A percentile compares a stretch with the other conserved stretches of the same genome.
phyloP scores from a whole-genome alignment of 176 grass and related monocot species.

The Bonia amplexicaulis region DNA sequence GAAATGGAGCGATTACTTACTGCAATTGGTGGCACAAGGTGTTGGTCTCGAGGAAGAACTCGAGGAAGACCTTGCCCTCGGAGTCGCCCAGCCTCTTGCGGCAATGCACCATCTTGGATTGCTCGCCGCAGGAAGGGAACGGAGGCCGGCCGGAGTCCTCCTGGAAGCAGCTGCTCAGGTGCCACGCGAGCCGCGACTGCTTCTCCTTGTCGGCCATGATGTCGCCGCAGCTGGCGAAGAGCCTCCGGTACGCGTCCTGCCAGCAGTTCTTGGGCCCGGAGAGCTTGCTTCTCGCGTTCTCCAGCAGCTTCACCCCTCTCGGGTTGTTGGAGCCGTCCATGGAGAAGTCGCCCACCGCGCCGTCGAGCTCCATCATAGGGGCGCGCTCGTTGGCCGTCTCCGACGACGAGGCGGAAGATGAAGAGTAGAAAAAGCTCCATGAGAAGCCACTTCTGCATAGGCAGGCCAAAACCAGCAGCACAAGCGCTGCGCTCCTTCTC shows the following conservation, averaged over 20 bases:
- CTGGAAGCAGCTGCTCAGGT: slow-evolving; percentile 81
- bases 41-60: slow-evolving; percentile 87
- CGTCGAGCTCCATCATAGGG: slow-evolving; percentile 21
- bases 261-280: slow-evolving; percentile 58
- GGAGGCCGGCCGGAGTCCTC: slow-evolving; percentile 61
- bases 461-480: slow-evolving; percentile 11
- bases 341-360: slow-evolving; percentile 45
- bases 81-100: slow-evolving; percentile 56
- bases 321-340: slow-evolving; percentile 33
- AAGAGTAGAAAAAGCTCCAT: slow-evolving; percentile 38
- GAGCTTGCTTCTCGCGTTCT: slow-evolving; percentile 64
- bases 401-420: neutral
- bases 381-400: neutral
- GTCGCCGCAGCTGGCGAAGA: slow-evolving; percentile 68
- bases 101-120: slow-evolving; percentile 52
- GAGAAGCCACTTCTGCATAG: slow-evolving; percentile 14
- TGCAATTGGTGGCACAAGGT: slow-evolving; percentile 90
- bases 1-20: slow-evolving; percentile 24
- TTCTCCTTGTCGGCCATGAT: slow-evolving; percentile 85
- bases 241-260: slow-evolving; percentile 67
- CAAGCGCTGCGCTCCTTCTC: neutral
- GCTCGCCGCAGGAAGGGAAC: slow-evolving; percentile 48
- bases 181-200: slow-evolving; percentile 75
- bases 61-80: slow-evolving; percentile 67
- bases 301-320: slow-evolving; percentile 55